phyloP scores from a whole-genome alignment of 768 basidiomycete genomes.

The Tubosaeta brunneosetosa region DNA sequence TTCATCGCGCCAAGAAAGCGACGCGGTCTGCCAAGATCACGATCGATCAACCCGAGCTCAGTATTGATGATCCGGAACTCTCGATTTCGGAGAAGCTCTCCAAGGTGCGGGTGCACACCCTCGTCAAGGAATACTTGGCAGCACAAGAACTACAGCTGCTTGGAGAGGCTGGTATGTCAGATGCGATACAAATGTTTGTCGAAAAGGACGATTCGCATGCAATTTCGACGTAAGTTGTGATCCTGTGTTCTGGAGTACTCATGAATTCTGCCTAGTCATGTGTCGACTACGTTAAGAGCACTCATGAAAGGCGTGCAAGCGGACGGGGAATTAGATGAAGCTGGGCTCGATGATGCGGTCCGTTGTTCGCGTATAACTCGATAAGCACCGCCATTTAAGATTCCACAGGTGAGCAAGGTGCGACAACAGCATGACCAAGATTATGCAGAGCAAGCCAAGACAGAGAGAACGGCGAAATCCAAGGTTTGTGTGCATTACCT shows the following conservation, averaged over 20 bases:
- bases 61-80: constrained; percentile 72
- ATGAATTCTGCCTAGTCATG: constrained; percentile 49
- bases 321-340: constrained; percentile 65
- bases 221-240: constrained; percentile 68
- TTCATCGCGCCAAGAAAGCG: constrained; percentile 74
- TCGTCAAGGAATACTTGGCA: constrained; percentile 87
- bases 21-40: constrained; percentile 47
- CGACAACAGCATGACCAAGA: constrained; percentile 65
- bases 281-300: constrained; percentile 49
- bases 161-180: constrained; percentile 85
- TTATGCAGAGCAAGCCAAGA: constrained; percentile 45
- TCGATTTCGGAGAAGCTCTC: constrained; percentile 67
- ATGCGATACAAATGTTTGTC: constrained; percentile 92
- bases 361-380: constrained; percentile 14
- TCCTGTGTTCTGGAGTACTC: background rate
- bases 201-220: constrained; percentile 97
- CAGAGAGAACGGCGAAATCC: constrained; percentile 35
- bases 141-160: constrained; percentile 92
- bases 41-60: constrained; percentile 74
- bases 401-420: constrained; percentile 57
- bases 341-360: constrained; percentile 70
- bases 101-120: constrained; percentile 78
- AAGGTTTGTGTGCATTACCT: constrained; percentile 35
- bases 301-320: constrained; percentile 66
- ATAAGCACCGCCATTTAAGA: background rate